Evolutionary conservation across 345 rosid genomes (phyloP), one percentile per base, ranked within the genome.

Genomic region (Salix udensis): DNA sequence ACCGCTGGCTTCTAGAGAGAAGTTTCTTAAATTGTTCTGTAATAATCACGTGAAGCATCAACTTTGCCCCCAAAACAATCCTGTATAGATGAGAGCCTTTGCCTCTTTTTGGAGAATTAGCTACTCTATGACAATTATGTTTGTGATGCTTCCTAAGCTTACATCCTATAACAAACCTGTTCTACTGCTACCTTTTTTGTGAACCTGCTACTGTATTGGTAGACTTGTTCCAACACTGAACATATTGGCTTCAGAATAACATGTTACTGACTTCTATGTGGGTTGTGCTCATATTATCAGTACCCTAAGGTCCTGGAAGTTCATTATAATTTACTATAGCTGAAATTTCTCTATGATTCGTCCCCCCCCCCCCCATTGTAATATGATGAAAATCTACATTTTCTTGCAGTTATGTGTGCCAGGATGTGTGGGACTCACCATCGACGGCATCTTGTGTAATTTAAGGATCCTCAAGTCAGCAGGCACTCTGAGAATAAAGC

Each of bases 381-480:
- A n/a, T 4, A n/a, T 42, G 18, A 24, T 67, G 28, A 1, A 61
- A 69, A 18, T 60, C 16, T 37, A 39, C 11, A 60, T 9, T 65
- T 48, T 26, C 34, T 1, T 78, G 81, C 81, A 78, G 81, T 42
- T 78, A 14, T 55, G 68, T 52, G 81, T 78, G 23, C 81, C 81
- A 12, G 77, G 77, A 67, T 78, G 81, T 67, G 66, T 67, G 55
- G 66, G 37, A n/a, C 68, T 78, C 31, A 52, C 40, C 53, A 10
- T 55, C 39, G 67, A 72, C 18, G 36, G 72, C 36, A 70, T 80
- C 50, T 30, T 80, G 79, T 23, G 21, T 7, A 70, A 30, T 14
- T 36, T 80, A 50, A 75, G 76, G 67, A 50, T 67, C 70, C 44
- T 80, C 72, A 80, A 80, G 76, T 71, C 71, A 66, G 60, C 76